Evolutionary conservation across 805 yeast species (phyloP).

Genomic region (Metschnikowia rubicola): DNA sequence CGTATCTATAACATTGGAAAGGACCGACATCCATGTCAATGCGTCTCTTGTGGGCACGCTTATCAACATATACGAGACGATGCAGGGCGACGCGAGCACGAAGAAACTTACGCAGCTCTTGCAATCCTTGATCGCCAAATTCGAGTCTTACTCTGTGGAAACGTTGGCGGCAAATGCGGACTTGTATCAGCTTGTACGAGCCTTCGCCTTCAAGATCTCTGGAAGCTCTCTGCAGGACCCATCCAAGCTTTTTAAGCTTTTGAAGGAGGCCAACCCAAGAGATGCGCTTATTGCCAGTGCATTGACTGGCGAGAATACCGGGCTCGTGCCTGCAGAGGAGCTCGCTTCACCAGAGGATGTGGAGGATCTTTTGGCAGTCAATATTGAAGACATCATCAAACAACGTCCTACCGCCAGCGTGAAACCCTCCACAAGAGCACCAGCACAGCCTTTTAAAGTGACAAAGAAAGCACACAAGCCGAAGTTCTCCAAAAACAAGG

Average conservation of each 20-base stretch:
- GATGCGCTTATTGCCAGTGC: constrained; percentile 26
- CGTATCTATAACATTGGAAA: constrained; percentile 8
- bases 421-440: constrained; percentile 1
- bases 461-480: constrained; percentile 24
- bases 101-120: constrained; percentile 2
- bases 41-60: constrained; percentile 12
- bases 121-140: constrained; percentile 2
- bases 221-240: constrained; percentile 16
- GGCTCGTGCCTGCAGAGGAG: constrained; percentile 19
- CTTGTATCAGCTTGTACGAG: constrained; percentile 27
- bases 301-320: constrained; percentile 18
- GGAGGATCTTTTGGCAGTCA: constrained; percentile 32
- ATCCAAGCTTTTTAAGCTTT: constrained; percentile 20
- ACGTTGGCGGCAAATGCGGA: constrained; percentile 10
- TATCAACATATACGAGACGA: constrained; percentile 10
- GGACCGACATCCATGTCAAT: constrained; percentile 3
- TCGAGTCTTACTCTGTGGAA: constrained; percentile 6
- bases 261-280: constrained; percentile 18
- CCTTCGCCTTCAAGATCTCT: constrained; percentile 30
- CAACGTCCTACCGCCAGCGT: background rate
- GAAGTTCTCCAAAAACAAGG: constrained; percentile 15
- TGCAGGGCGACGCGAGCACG: background rate
- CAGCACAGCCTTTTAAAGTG: constrained; percentile 13
- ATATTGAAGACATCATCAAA: constrained; percentile 23
- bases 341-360: constrained; percentile 20